Evolutionary conservation across 495 filamentous ascomycete genomes (phyloP).

Genomic region (Hamigera avellanea): DNA sequence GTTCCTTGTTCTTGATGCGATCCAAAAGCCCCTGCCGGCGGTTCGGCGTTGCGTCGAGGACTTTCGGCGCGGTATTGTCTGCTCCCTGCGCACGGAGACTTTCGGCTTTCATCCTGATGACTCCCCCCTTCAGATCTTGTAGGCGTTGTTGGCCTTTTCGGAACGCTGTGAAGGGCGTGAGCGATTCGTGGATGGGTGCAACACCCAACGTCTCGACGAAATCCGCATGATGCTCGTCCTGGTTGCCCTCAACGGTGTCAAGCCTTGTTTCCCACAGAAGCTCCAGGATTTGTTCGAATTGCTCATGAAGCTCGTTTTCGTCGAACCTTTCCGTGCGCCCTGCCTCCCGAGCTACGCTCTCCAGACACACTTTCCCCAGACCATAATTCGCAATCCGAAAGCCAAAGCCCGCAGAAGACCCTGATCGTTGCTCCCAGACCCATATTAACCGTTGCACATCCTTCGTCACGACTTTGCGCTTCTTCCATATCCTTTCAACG

Average conservation of each 20-base stretch:
- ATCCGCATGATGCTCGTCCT: constrained; percentile 9
- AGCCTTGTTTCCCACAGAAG: constrained; percentile 27
- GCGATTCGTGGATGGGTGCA: constrained; percentile 26
- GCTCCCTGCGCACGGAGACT: constrained; percentile 14
- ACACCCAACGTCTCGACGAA: constrained; percentile 25
- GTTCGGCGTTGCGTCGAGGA: constrained; percentile 18
- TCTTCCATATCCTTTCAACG: constrained; percentile 34
- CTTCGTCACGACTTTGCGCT: constrained; percentile 31
- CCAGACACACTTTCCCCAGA: constrained; percentile 28
- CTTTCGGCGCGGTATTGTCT: constrained; percentile 7
- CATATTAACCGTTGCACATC: constrained; percentile 34
- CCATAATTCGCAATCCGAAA: constrained; percentile 35
- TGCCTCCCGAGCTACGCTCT: constrained; percentile 4
- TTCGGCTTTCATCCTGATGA: constrained; percentile 31
- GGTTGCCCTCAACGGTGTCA: constrained; percentile 14
- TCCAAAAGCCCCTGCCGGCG: constrained; percentile 31
- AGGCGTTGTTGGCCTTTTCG: constrained; percentile 35
- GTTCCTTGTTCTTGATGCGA: constrained; percentile 33
- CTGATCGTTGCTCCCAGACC: constrained; percentile 23
- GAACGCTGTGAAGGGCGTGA: constrained; percentile 29
- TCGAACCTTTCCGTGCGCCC: constrained; percentile 12
- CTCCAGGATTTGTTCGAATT: constrained; percentile 27
- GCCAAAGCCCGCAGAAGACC: constrained; percentile 1
- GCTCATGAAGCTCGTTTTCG: constrained; percentile 22
- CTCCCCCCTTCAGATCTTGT: constrained; percentile 32